Evolutionary conservation across 2,329 filamentous ascomycete genomes (phyloP).

Genomic region (Alternaria solani): DNA sequence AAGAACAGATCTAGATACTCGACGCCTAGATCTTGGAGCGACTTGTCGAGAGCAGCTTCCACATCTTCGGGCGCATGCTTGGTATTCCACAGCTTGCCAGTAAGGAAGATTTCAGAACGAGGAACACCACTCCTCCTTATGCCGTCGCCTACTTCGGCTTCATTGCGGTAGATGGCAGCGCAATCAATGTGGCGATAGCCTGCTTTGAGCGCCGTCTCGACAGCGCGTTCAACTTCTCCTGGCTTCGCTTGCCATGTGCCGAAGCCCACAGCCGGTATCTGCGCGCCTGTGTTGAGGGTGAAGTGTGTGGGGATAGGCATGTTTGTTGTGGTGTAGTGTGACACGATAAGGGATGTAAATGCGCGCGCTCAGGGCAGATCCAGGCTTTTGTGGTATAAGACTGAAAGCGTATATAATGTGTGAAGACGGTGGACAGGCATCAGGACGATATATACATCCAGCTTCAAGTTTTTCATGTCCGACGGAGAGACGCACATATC

Average conservation of each 20-base stretch:
- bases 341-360: background rate
- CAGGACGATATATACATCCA: background rate
- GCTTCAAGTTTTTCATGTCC: background rate
- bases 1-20: slow-evolving; percentile 73
- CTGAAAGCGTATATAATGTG: background rate
- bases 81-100: slow-evolving; percentile 82
- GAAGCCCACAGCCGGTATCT: slow-evolving; percentile 77
- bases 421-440: background rate
- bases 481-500: background rate
- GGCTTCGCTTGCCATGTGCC: slow-evolving; percentile 79
- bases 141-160: slow-evolving; percentile 73
- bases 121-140: slow-evolving; percentile 70
- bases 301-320: slow-evolving; percentile 49
- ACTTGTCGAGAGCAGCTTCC: slow-evolving; percentile 64
- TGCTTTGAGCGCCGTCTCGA: slow-evolving; percentile 69
- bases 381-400: background rate
- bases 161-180: slow-evolving; percentile 78
- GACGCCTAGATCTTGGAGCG: slow-evolving; percentile 66
- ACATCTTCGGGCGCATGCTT: slow-evolving; percentile 72
- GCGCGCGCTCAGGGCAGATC: background rate
- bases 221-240: slow-evolving; percentile 66
- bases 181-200: slow-evolving; percentile 81
- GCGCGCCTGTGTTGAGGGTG: slow-evolving; percentile 70
- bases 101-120: slow-evolving; percentile 71
- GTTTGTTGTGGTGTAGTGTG: background rate